phyloP scores from a whole-genome alignment of 2,329 filamentous ascomycete genomes.

The Tolypocladium album region DNA sequence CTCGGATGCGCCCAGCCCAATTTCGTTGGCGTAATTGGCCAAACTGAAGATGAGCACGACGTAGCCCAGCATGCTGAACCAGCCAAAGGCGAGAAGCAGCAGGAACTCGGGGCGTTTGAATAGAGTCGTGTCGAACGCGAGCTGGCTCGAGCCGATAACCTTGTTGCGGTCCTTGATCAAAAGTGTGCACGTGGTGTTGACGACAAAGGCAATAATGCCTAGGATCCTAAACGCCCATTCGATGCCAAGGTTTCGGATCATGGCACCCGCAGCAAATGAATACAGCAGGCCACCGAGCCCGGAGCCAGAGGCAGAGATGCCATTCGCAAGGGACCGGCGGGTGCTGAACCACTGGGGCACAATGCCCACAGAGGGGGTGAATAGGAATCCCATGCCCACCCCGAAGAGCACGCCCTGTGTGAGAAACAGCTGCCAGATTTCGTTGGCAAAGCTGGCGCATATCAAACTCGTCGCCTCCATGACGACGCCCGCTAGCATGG shows the following conservation, averaged over 20 bases:
- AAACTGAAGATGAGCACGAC: constrained; percentile 68
- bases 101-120: constrained; percentile 53
- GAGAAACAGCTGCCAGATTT: constrained; percentile 68
- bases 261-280: constrained; percentile 54
- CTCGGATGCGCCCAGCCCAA: constrained; percentile 57
- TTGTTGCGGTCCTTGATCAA: constrained; percentile 64
- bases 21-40: constrained; percentile 58
- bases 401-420: constrained; percentile 68
- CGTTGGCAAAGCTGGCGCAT: constrained; percentile 55
- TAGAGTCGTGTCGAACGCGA: constrained; percentile 53
- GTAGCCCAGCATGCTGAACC: constrained; percentile 64
- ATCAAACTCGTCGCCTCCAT: constrained; percentile 57
- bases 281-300: constrained; percentile 67
- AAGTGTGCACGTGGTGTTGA: constrained; percentile 52
- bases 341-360: constrained; percentile 67
- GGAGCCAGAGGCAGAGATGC: constrained; percentile 56
- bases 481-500: constrained; percentile 52
- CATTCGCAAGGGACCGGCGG: constrained; percentile 57
- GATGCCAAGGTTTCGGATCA: constrained; percentile 54
- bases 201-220: constrained; percentile 50
- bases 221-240: constrained; percentile 58
- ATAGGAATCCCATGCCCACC: constrained; percentile 67
- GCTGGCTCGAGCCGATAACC: constrained; percentile 54
- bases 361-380: constrained; percentile 57
- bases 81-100: constrained; percentile 55